Base-by-base conservation (phyloP, 2,329 filamentous ascomycete genomes). In the Phoma herbarum region DNA sequence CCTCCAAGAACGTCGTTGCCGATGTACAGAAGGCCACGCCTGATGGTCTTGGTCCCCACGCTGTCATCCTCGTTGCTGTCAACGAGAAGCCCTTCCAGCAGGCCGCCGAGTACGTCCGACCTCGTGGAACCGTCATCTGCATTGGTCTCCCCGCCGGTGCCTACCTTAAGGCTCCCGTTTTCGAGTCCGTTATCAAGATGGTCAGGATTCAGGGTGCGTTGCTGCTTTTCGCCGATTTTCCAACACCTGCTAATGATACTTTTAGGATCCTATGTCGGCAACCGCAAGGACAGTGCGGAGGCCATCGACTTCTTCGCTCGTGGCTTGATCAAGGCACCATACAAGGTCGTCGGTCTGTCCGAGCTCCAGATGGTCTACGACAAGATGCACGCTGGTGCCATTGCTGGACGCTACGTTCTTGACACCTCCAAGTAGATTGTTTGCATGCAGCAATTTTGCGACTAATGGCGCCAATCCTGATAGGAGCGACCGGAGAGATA, bases 1-100 rank as follows among this genome's bases (percentile, higher is more conserved):
- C 81, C 57, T 88, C 86, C 75, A 86, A 88, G 78, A 89, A 97
- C 79, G 79, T 97, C 25, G 90, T 96, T 68, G 86, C 86, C 67
- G 92, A 96, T 65, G 93, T 97, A 64, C 91, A 93, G 82, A 88
- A 87, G 45, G 88, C 89, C 26, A 96, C 92, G 1, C 80, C 86
- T 26, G 92, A 94, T 69, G 91, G 91, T 20, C 85, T 92, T 16
- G 94, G 94, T 51, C 93, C 93, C 5, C 90, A 96, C 71, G 93
- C 92, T 37, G 93, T 94, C 61, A 83, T 97, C 66, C 84, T 97
- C 43, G 87, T 97, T 60, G 93, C 94, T 61, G 93, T 92, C 51
- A 86, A 84, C 69, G 93, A 97, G 85, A 92, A 90, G 83, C 94
- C 94, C 52, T 97, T 97, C 88, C 92, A 97, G 82, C 93, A 39